These are phyloP conservation scores for Cucurbita argyrosperma DNA, from an alignment of 306 rosid species.

Conservation along the genomic window DNA sequence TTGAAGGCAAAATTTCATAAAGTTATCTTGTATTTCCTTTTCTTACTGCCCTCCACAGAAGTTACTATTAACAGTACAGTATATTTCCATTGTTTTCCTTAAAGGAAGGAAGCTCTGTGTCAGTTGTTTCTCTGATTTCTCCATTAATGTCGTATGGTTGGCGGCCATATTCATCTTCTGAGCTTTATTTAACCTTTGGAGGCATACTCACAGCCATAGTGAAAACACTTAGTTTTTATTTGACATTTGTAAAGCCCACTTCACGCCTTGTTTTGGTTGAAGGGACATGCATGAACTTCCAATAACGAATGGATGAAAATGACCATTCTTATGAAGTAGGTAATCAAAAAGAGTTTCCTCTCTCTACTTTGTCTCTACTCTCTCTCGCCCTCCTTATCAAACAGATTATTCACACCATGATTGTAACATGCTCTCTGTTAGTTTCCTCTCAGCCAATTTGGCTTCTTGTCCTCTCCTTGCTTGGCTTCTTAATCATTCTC, in stretches of 20 bases:
- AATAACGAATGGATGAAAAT: not conserved
- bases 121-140: not conserved
- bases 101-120: not conserved
- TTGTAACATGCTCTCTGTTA: not conserved
- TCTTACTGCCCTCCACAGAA: not conserved
- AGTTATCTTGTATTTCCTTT: not conserved
- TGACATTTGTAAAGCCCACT: not conserved
- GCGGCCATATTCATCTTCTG: not conserved
- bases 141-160: not conserved
- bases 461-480: constrained; percentile 14
- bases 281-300: not conserved
- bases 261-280: not conserved
- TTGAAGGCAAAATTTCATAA: not conserved
- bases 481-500: constrained; percentile 31
- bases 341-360: not conserved
- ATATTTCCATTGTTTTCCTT: not conserved
- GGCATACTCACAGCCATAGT: not conserved
- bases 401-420: not conserved
- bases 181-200: not conserved
- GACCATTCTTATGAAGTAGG: not conserved
- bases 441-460: not conserved
- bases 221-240: not conserved
- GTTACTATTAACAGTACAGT: not conserved
- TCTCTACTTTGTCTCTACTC: not conserved
- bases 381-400: not conserved